Evolutionary conservation across 805 yeast species (phyloP), one percentile per base, ranked within the genome.

Genomic region (Lipomyces yamadae): DNA sequence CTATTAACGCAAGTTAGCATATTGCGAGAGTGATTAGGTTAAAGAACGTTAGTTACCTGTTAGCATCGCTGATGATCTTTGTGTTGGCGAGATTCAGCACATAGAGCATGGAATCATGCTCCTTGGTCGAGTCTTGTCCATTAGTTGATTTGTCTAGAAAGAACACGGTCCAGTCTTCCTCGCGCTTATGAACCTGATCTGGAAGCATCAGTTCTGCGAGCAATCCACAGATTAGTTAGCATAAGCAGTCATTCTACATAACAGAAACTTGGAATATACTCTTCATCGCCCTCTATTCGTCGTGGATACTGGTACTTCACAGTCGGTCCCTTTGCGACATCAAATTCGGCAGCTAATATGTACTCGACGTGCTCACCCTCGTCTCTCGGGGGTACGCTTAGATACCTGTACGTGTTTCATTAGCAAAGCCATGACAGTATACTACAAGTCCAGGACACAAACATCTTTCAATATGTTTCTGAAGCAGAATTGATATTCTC

Each of bases 291-390:
- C 15, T 56, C 66, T 24, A 66, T 39, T 29, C 18, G 50, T 34
- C 33, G 62, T 67, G 96, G 94, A 61, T 83, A 81, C 73, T 88
- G 92, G 70, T 84, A 84, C 61, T 80, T 80, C 39, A 92, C 77
- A 3, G 84, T 80, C 0, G 95, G 88, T 0, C 97, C 97, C 63
- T 85, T 81, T 72, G 85, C 88, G 69, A 88, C 86, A 75, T 92
- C 95, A 76, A 92, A 92, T 77, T 90, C 93, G 0, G 94, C 90
- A 4, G 92, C 82, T 39, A 91, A 72, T 30, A 89, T 81, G 73
- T 82, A 88, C 62, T 84, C 84, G 15, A 85, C 84, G 72, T 86
- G 83, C 33, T 56, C 58, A 3, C 8, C 33, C 3, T 8, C 35
- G 39, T 73, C 18, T 8, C 24, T 30, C 56, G 18, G 33, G 24